Percentiles rank a stretch among this genome's conserved stretches.
Conservation (phyloP, 148 eudicot genomes). For the Chenopodium album region DNA sequence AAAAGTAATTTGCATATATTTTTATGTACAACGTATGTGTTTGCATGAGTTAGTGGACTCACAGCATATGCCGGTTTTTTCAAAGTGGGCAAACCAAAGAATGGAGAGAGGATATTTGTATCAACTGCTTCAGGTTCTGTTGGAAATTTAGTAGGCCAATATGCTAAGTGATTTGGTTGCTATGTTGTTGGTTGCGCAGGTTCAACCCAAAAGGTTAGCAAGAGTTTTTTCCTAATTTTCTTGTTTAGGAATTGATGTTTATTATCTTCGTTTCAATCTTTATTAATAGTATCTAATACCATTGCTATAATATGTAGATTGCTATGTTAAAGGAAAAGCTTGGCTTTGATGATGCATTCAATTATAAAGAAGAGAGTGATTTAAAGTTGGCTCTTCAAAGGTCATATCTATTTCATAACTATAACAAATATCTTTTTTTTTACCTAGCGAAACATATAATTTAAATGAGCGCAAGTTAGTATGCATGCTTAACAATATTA, state of each 20-base stretch:
- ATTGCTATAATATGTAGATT: conserved; percentile 26
- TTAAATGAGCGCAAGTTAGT: no score
- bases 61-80: conserved; percentile 63
- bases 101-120: conserved; percentile 63
- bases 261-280: no score
- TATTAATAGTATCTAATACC: no score
- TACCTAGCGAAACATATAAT: no score
- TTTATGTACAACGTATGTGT: background rate
- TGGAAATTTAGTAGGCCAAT: conserved; percentile 68
- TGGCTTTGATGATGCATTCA: conserved; percentile 67
- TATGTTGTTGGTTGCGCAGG: conserved; percentile 75
- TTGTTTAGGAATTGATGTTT: no score
- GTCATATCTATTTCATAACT: conserved; percentile 15
- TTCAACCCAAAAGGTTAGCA: conserved; percentile 41
- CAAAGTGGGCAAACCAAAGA: conserved; percentile 49
- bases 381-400: conserved; percentile 50
- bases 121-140: conserved; percentile 70
- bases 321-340: conserved; percentile 49
- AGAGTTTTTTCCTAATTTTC: background rate
- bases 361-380: conserved; percentile 57
- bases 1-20: no score
- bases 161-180: conserved; percentile 60
- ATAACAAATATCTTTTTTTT: no score
- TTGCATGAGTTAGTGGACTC: conserved; percentile 46
- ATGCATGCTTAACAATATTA: no score